Percentiles rank a stretch among this genome's conserved stretches.
These are phyloP conservation scores for Pisolithus tinctorius DNA, from an alignment of 768 basidiomycete species.

Conservation along the genomic window DNA sequence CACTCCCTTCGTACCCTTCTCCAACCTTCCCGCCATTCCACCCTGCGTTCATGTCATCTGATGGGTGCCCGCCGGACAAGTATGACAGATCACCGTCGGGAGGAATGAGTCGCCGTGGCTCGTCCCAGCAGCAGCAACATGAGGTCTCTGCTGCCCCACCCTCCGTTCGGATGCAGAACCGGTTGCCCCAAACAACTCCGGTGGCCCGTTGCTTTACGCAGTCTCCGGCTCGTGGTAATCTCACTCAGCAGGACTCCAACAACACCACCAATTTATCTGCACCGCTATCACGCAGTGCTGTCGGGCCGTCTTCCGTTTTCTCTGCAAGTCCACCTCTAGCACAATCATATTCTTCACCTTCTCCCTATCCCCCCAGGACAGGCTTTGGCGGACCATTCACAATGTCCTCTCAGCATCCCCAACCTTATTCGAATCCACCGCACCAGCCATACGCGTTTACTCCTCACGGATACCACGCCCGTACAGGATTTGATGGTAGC, in stretches of 20 bases:
- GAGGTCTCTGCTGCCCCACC: not conserved
- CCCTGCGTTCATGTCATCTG: slow-evolving; percentile 1
- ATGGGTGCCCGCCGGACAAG: slow-evolving; percentile 3
- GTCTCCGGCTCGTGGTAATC: not conserved
- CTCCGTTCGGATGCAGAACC: not conserved
- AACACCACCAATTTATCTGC: not conserved
- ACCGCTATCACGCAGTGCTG: not conserved
- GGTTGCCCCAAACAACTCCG: slow-evolving; percentile 3
- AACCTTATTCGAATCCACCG: slow-evolving; percentile 20
- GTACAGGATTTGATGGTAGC: slow-evolving; percentile 25
- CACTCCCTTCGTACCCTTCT: not conserved
- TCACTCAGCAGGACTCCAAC: not conserved
- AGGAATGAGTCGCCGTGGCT: not conserved
- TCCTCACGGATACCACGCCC: slow-evolving; percentile 31
- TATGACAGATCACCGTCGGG: not conserved
- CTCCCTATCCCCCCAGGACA: slow-evolving; percentile 28
- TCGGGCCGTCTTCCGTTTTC: slow-evolving; percentile 7
- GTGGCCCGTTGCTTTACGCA: not conserved
- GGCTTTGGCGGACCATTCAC: slow-evolving; percentile 42
- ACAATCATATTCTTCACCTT: slow-evolving; percentile 17
- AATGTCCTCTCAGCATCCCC: slow-evolving; percentile 36
- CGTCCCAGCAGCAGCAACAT: not conserved
- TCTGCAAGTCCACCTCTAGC: slow-evolving; percentile 17
- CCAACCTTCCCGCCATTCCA: not conserved
- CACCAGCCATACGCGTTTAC: slow-evolving; percentile 27